These are phyloP conservation scores for Ascochyta clinopodiicola DNA, from an alignment of 2,329 filamentous ascomycete genomes.

Conservation along the genomic window DNA sequence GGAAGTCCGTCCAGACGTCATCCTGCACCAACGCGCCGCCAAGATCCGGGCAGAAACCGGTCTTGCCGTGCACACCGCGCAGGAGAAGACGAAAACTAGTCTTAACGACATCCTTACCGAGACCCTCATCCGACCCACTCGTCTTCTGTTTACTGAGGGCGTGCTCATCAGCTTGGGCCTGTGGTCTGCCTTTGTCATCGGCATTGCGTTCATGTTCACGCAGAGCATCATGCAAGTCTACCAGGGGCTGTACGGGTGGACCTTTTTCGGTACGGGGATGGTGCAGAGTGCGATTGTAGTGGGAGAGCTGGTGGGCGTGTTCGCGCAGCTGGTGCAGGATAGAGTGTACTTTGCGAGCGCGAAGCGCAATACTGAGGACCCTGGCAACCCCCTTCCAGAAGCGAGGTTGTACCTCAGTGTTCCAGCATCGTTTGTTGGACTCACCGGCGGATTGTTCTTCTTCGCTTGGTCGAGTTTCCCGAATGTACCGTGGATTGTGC, in stretches of 20 bases:
- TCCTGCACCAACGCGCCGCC: conserved; percentile 51
- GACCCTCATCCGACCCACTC: conserved; percentile 47
- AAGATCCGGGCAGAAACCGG: conserved; percentile 39
- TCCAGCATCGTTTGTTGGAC: conserved; percentile 54
- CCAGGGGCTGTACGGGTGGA: conserved; percentile 49
- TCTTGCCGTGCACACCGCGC: conserved; percentile 36
- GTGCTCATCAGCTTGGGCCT: conserved; percentile 57
- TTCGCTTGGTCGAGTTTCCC: conserved; percentile 59
- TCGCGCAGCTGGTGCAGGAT: conserved; percentile 46
- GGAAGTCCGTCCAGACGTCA: conserved; percentile 57
- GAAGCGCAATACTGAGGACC: conserved; percentile 45
- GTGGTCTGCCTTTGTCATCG: conserved; percentile 57
- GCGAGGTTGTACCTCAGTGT: conserved; percentile 55
- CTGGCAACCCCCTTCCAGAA: conserved; percentile 53
- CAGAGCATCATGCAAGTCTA: conserved; percentile 57
- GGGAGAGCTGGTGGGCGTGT: conserved; percentile 54
- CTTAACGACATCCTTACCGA: conserved; percentile 43
- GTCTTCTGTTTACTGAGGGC: conserved; percentile 57
- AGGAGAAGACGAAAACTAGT: conserved; percentile 45
- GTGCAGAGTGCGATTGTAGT: conserved; percentile 55
- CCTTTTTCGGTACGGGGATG: conserved; percentile 52
- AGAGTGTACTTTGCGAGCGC: conserved; percentile 53
- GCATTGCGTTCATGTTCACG: conserved; percentile 59
- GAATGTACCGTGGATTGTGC: conserved; percentile 55
- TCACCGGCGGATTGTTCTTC: conserved; percentile 58